These are phyloP conservation scores for Triticum monococcum DNA, from an alignment of 176 grass and related monocot genomes.

Conservation along the genomic window DNA sequence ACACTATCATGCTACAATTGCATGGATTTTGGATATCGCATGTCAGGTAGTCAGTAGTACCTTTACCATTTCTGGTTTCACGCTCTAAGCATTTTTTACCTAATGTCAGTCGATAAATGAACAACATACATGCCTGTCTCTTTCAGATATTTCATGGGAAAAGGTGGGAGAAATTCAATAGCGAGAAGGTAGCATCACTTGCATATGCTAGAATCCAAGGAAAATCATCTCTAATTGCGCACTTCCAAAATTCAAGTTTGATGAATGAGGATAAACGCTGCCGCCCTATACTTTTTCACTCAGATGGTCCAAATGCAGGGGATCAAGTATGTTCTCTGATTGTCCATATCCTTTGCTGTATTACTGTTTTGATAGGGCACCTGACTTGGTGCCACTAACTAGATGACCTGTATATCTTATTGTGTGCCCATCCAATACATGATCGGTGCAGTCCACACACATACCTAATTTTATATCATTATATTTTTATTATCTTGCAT, in stretches of 20 bases:
- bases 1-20: background rate
- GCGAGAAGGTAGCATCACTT: conserved; percentile 95
- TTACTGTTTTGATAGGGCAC: background rate
- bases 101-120: conserved; percentile 2
- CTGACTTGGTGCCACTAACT: conserved; percentile 39
- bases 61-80: conserved; percentile 1
- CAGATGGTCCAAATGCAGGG: conserved; percentile 91
- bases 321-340: conserved; percentile 68
- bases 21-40: conserved; percentile 14
- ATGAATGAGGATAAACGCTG: conserved; percentile 99
- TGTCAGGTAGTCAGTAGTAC: background rate
- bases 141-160: conserved; percentile 85
- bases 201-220: conserved; percentile 99
- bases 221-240: conserved; percentile 72
- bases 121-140: background rate
- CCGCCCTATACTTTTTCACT: conserved; percentile 95
- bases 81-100: background rate
- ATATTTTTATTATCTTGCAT: background rate
- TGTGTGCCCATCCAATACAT: background rate
- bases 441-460: background rate
- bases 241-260: conserved; percentile 96
- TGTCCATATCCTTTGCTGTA: conserved; percentile 22
- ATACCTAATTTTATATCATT: background rate
- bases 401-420: background rate
- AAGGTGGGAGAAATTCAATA: conserved; percentile 98